These are phyloP conservation scores for Melampsora abietis-canadensis DNA, from an alignment of 1,284 basidiomycete genomes.

Conservation along the genomic window DNA sequence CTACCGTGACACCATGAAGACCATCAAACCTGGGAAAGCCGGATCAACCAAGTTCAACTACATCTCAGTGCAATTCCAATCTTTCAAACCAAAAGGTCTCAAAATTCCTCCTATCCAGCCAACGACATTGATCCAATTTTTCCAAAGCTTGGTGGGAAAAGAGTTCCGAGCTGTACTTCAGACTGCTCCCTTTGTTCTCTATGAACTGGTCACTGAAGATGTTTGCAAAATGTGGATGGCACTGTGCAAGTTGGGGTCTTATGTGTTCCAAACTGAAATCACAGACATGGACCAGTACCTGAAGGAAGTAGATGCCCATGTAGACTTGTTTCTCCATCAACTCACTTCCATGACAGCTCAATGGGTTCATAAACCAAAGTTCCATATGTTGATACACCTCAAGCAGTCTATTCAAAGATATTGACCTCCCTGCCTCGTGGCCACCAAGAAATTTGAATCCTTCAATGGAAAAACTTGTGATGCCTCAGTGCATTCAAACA, in stretches of 20 bases:
- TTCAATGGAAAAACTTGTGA: constrained; percentile 6
- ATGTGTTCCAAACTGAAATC: constrained; percentile 55
- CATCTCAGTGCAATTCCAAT: constrained; percentile 48
- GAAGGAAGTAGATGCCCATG: constrained; percentile 46
- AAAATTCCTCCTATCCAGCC: constrained; percentile 48
- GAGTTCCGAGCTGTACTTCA: constrained; percentile 55
- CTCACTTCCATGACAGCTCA: constrained; percentile 50
- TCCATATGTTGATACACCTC: constrained; percentile 49
- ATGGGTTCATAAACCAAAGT: constrained; percentile 57
- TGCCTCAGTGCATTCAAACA: constrained; percentile 10
- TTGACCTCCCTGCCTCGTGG: constrained; percentile 5
- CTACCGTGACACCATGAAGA: constrained; percentile 53
- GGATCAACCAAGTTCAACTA: constrained; percentile 34
- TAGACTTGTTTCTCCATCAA: constrained; percentile 52
- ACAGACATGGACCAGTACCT: constrained; percentile 51
- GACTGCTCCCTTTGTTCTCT: constrained; percentile 54
- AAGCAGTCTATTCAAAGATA: constrained; percentile 39
- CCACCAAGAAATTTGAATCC: not conserved
- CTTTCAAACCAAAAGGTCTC: constrained; percentile 50
- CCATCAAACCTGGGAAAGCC: constrained; percentile 43
- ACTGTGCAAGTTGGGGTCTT: constrained; percentile 52
- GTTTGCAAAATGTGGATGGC: constrained; percentile 52
- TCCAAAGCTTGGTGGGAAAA: constrained; percentile 52
- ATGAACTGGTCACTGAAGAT: constrained; percentile 49
- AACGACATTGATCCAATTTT: constrained; percentile 51